These are phyloP conservation scores for Candida taoyuanica DNA, from an alignment of 805 yeast genomes.

Conservation along the genomic window DNA sequence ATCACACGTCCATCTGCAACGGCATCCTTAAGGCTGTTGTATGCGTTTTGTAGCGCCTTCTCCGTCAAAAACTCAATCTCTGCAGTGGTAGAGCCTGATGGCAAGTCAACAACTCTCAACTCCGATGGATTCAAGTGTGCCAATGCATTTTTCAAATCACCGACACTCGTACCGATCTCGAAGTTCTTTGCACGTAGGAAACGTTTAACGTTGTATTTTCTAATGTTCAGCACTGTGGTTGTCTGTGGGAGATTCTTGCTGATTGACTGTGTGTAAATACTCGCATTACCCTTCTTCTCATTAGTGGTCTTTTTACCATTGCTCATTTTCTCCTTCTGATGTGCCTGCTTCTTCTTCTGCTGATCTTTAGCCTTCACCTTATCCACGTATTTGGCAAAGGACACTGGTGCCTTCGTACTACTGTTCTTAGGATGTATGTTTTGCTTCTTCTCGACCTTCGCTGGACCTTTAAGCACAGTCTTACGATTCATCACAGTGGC, in stretches of 20 bases:
- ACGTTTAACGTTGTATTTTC: conserved; percentile 21
- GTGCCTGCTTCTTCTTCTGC: background rate
- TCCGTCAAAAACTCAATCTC: conserved; percentile 32
- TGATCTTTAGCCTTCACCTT: background rate
- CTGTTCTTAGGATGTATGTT: too few species aligned
- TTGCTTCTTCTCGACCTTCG: background rate
- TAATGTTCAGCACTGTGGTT: conserved; percentile 14
- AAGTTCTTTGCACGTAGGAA: conserved; percentile 31
- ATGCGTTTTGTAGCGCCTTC: conserved; percentile 28
- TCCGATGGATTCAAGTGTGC: conserved; percentile 23
- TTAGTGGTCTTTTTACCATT: background rate
- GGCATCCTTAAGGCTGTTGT: conserved; percentile 35
- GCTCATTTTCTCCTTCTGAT: background rate
- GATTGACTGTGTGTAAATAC: background rate
- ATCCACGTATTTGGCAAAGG: conserved; percentile 9
- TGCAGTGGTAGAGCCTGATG: conserved; percentile 37
- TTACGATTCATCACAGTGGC: background rate
- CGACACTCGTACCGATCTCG: conserved; percentile 27
- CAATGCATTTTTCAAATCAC: conserved; percentile 27
- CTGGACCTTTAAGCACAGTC: background rate
- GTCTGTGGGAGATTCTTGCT: background rate
- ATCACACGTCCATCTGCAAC: conserved; percentile 45
- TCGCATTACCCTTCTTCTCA: too few species aligned
- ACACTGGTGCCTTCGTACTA: conserved; percentile 4
- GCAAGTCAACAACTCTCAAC: conserved; percentile 29